Evolutionary conservation across 2,329 filamentous ascomycete species (phyloP), one percentile per base, ranked within the genome.

Genomic region (Penicillium hesseltinei): DNA sequence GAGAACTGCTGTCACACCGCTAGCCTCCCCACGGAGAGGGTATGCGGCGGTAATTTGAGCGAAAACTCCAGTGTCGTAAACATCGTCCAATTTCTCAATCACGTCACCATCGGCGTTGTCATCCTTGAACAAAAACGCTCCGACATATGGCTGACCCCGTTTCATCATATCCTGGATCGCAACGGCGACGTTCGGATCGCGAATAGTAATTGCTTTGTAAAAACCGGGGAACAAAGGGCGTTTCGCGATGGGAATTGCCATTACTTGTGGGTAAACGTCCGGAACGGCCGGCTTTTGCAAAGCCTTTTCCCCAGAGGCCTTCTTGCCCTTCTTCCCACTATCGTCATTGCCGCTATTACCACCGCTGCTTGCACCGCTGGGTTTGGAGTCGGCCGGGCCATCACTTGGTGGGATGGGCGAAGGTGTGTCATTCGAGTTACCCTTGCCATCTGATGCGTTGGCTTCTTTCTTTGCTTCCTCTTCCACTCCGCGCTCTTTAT

Each of bases 161-260:
- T 96, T 96, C 73, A 97, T 91, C 83, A 96, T 94, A 72, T 99
- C 95, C 57, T 92, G 89, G 64, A 99, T 96, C 23, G 94, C 94
- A 39, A 88, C 87, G 15, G 92, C 89, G 36, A 99, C 94, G 66
- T 94, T 90, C 19, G 90, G 90, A 70, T 99, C 92, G 71, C 91
- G 88, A 66, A 99, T 96, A 4, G 93, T 99, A 66, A 99, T 94
- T 10, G 94, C 93, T 77, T 99, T 99, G 80, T 99, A 99, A 77
- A 97, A 99, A 1, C 94, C 94, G 1, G 94, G 94, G 76, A 97
- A 99, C 13, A 99, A 80, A 11, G 94, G 94, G 52, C 94, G 84
- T 74, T 95, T 92, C 29, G 91, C 90, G 68, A 99, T 97, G 8
- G 94, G 94, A 55, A 99, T 96, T 2, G 93, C 93, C 83, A 99